Conservation (phyloP, 176 grass and related monocot species). For the Urochloa ruziziensis region DNA sequence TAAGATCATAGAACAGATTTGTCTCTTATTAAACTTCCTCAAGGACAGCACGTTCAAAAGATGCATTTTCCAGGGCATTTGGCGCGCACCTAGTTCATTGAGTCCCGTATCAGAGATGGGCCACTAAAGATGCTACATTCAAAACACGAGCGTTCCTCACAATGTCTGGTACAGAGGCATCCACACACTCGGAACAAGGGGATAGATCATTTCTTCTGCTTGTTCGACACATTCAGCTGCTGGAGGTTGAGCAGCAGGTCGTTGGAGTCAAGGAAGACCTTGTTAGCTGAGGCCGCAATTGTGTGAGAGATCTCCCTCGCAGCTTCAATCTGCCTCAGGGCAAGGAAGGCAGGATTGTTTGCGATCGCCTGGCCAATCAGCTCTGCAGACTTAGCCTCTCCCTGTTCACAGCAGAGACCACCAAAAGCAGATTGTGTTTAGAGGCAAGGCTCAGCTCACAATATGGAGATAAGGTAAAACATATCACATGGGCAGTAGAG, state of each 20-base stretch:
- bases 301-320: constrained; percentile 79
- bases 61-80: neutral
- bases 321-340: constrained; percentile 74
- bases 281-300: constrained; percentile 67
- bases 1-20: neutral
- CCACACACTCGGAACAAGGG: neutral
- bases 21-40: constrained; percentile 18
- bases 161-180: neutral
- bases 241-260: constrained; percentile 81
- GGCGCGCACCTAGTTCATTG: neutral
- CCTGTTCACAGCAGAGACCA: constrained; percentile 28
- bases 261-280: constrained; percentile 77
- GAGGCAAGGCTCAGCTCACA: neutral
- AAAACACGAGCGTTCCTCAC: neutral
- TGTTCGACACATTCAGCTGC: constrained; percentile 37
- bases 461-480: neutral
- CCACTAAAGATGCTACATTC: neutral
- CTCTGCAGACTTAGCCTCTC: constrained; percentile 83
- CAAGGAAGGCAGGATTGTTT: constrained; percentile 79
- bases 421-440: neutral
- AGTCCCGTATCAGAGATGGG: neutral
- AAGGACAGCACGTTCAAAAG: neutral
- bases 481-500: neutral
- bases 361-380: constrained; percentile 82
- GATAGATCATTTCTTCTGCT: constrained; percentile 44